Conservation (phyloP, 495 filamentous ascomycete genomes). For the Chaetomidium leptoderma region DNA sequence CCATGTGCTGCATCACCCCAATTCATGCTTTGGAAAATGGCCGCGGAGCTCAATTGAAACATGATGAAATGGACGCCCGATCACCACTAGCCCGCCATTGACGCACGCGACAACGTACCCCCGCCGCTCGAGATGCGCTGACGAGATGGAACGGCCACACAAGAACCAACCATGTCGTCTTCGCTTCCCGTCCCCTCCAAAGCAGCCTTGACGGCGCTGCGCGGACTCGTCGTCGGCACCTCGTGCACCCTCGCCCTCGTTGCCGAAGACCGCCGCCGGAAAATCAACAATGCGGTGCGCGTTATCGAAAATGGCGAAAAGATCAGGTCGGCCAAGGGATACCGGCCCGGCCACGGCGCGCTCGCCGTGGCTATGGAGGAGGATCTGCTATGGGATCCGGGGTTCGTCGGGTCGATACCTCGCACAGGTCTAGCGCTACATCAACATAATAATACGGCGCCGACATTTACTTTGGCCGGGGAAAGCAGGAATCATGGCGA, state of each 20-base stretch:
- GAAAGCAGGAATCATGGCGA: neutral
- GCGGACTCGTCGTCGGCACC: conserved; percentile 48
- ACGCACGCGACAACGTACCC: conserved; percentile 6
- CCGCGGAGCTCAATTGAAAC: neutral
- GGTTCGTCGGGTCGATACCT: conserved; percentile 12
- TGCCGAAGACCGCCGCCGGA: conserved; percentile 51
- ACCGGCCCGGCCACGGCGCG: conserved; percentile 33
- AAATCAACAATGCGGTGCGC: conserved; percentile 43
- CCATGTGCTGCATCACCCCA: conserved; percentile 13
- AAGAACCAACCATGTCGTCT: conserved; percentile 34
- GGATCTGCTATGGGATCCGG: conserved; percentile 21
- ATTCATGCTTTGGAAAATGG: conserved; percentile 7
- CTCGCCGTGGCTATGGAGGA: conserved; percentile 52
- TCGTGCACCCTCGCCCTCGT: conserved; percentile 51
- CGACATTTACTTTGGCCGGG: neutral
- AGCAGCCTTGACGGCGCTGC: conserved; percentile 50
- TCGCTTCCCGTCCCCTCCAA: conserved; percentile 51
- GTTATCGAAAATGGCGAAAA: conserved; percentile 46
- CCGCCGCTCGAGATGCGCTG: conserved; percentile 22
- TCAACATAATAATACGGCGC: neutral
- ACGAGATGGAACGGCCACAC: conserved; percentile 26
- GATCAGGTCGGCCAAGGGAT: conserved; percentile 40
- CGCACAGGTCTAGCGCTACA: neutral
- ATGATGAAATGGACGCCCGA: neutral
- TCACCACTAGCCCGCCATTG: neutral